Evolutionary conservation across 2,329 filamentous ascomycete genomes (phyloP), one percentile per base, ranked within the genome.

Genomic region (Laburnicola sp.): DNA sequence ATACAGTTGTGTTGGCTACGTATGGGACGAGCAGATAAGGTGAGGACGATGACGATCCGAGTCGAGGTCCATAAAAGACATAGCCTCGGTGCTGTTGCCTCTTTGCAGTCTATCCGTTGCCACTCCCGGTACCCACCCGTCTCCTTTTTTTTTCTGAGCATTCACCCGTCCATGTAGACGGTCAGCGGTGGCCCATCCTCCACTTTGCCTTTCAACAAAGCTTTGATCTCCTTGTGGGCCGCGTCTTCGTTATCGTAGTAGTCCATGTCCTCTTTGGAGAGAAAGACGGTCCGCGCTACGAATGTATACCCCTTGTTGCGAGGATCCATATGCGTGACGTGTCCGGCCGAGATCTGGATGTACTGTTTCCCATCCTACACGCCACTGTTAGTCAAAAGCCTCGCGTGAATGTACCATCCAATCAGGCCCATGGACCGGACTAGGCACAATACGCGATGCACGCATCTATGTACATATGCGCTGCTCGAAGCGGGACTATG

Each of bases 291-390:
- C 68, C 84, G 81, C 42, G 81, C 82, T 11, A 83, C 78, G 46
- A 89, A 63, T 6, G 84, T 89, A 75, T 80, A 89, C 37, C 86
- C 87, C 69, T 86, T 81, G 58, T 78, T 79, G 27, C 86, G 82
- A 16, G 80, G 75, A 60, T 88, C 84, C 6, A 80, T 76, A 55
- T 82, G 73, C 6, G 81, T 78, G 22, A 75, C 70, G 28, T 81
- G 81, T 10, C 81, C 84, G n/a, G 71, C 75, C 6, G 83, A 75
- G 50, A 78, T 77, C 38, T 84, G 71, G 58, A 91, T 87, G 69
- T 90, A 91, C 1, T 84, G 84, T 67, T 87, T 84, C 55, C 85
- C 86, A 62, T 88, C 81, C 87, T 90, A 35, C 10, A 23, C 31
- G 43, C 6, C 23, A 11, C 30, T 38, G 9, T 4, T 30, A 4